Evolutionary conservation across 352 stramenopile species (phyloP), one percentile per base, ranked within the genome.

Genomic region (Pythium apleroticum): DNA sequence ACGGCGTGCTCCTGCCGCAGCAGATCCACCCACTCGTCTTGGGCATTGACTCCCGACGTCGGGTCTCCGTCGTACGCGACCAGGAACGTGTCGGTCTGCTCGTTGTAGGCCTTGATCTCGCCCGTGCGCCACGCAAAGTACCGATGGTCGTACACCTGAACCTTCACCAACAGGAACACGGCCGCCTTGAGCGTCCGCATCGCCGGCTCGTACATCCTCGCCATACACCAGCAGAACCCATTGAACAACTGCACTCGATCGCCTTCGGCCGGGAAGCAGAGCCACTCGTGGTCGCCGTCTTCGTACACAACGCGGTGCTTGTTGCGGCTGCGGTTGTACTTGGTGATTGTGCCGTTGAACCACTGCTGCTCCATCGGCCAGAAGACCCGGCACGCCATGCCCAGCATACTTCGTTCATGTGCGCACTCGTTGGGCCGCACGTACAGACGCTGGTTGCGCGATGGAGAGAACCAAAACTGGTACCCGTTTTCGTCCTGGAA

Each of bases 401-500:
- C 81, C 14, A 95, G 67, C 46, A 93, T 63, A 30, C 62, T 69
- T 62, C 80, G 81, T 46, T 88, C 74, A 11, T 64, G 59, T 0
- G 79, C 81, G 28, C 74, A 72, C 15, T 90, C 79, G 48, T 90
- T 91, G n/a, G 84, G 86, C 15, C 85, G 77, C 17, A 92, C 69
- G 60, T 87, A 86, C 14, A 75, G 63, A 0, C 81, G 78, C 37
- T 74, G 59, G 50, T 90, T 86, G 4, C 78, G 73, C 15, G 82
- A 93, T 8, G 86, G 80, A 10, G 86, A 95, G 68, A 93, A 95
- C 81, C 83, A 95, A 52, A 91, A 93, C 52, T 78, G 73, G 45
- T 86, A 77, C 5, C 78, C 82, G 22, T 76, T 71, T 19, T 88
- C 77, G 50, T 90, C 81, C 46, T 78, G 57, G 33, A 90, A 89